Base-by-base conservation (phyloP, 495 filamentous ascomycete genomes). In the Letharia lupina region DNA sequence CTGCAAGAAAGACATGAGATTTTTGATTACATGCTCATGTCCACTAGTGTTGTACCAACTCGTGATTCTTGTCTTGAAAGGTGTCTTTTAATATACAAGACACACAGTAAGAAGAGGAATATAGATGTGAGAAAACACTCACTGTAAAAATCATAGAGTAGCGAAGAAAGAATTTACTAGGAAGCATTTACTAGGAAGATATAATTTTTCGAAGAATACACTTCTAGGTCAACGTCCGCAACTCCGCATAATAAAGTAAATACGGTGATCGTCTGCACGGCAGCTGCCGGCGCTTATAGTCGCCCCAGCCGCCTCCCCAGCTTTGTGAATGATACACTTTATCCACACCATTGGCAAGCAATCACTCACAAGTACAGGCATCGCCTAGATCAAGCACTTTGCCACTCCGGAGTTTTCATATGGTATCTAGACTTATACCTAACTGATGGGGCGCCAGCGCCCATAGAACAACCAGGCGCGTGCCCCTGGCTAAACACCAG, bases 401-500 rank as follows among this genome's bases (percentile, higher is more conserved):
- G 13, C 15, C 33, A 8, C 33, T 28, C 3, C 28, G 15, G 2
- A 20, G 44, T 18, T 0, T 28, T 47, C 12, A 39, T n/a, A 41
- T 66, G 59, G 41, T 47, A 61, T 28, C 23, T 42, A 28, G 37
- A 56, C 57, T 68, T 39, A 18, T 50, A 20, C 60, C 15, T 31
- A 41, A 31, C 64, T 64, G n/a, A 71, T 71, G 69, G 65, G 69
- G 67, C 69, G 69, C 41, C 67, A 47, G 69, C 63, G 69, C 63
- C 69, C 67, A 40, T 69, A 64, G 60, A 54, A 63, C 68, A 64
- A 40, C 66, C 65, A 72, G 69, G 69, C 69, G 62, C 69, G 50
- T 66, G 59, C 61, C 62, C 61, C 61, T 69, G 78, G 76, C 72
- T 72, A 44, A 42, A 56, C 71, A 69, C 73, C 75, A 69, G 75